phyloP scores from a whole-genome alignment of 306 rosid species.

The Canavalia ensiformis region DNA sequence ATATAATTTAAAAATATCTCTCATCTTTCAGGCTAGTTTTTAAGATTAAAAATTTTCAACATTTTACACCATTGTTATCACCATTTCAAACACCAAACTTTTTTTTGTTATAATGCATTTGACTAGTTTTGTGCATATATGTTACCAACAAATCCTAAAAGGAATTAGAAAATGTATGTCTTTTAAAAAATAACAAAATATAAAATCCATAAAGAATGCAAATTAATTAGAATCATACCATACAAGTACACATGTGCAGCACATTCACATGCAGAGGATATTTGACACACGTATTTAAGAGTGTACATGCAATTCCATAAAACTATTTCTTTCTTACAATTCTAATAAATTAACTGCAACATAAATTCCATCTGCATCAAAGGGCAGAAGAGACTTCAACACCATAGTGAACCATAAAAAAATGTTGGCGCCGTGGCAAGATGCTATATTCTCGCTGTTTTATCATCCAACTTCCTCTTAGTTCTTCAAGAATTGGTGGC shows the following conservation, averaged over 20 bases:
- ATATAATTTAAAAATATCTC: no score
- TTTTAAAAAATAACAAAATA: neutral
- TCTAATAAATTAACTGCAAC: neutral
- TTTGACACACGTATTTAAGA: neutral
- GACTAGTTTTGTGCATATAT: neutral
- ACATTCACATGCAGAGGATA: conserved; percentile 9
- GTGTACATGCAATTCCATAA: neutral
- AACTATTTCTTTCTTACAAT: neutral
- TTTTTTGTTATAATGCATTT: neutral
- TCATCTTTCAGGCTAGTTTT: no score
- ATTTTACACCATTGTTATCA: no score
- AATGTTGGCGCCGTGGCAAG: conserved; percentile 37
- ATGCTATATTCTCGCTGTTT: conserved; percentile 51
- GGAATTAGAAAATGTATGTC: neutral
- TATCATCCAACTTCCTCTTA: conserved; percentile 32
- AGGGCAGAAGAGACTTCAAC: neutral
- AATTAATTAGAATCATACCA: neutral
- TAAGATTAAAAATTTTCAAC: no score
- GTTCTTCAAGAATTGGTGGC: conserved; percentile 10
- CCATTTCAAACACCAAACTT: no score
- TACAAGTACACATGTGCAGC: neutral
- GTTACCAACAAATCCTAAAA: neutral
- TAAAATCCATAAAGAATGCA: neutral
- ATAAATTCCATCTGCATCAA: neutral
- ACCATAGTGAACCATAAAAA: conserved; percentile 36